Percentiles rank a stretch among this genome's conserved stretches.
These are phyloP conservation scores for Salinomyces thailandicus DNA, from an alignment of 2,329 filamentous ascomycete genomes.

Conservation along the genomic window DNA sequence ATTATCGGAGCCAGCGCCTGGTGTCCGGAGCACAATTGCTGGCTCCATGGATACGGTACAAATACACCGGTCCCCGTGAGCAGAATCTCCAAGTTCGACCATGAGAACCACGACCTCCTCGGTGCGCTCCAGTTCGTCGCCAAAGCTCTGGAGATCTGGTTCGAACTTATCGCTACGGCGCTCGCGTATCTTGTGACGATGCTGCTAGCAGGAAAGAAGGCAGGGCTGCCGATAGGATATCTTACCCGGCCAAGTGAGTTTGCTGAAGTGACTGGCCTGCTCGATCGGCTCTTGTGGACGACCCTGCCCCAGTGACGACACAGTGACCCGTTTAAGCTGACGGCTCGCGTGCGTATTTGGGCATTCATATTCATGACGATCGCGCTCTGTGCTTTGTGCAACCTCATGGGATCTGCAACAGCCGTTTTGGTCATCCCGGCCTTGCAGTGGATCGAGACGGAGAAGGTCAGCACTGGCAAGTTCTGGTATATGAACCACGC, in stretches of 20 bases:
- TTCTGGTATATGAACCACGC: conserved; percentile 2
- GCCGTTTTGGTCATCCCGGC: conserved; percentile 21
- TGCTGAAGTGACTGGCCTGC: conserved; percentile 14
- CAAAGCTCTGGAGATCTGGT: conserved; percentile 26
- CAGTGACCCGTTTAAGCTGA: conserved; percentile 3
- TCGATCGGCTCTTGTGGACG: conserved; percentile 18
- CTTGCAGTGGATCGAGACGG: conserved; percentile 16
- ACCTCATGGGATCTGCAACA: conserved; percentile 24
- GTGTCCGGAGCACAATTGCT: conserved; percentile 17
- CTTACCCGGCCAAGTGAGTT: conserved; percentile 21
- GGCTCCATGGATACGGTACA: conserved; percentile 7
- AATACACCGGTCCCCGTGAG: conserved; percentile 4
- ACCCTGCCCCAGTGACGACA: conserved; percentile 6
- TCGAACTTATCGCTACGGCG: conserved; percentile 18
- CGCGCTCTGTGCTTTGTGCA: conserved; percentile 18
- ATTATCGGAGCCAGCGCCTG: conserved; percentile 21
- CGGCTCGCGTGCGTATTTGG: conserved; percentile 8
- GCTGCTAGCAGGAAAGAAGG: conserved; percentile 12
- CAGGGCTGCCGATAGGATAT: conserved; percentile 22
- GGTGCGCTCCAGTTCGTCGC: conserved; percentile 24
- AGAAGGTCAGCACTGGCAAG: neutral
- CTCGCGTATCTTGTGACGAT: conserved; percentile 22
- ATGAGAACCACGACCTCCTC: conserved; percentile 18
- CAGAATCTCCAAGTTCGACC: conserved; percentile 13
- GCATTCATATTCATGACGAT: conserved; percentile 12